These are phyloP conservation scores for Panaeolus cyanescens DNA, from an alignment of 768 basidiomycete species.

Conservation along the genomic window DNA sequence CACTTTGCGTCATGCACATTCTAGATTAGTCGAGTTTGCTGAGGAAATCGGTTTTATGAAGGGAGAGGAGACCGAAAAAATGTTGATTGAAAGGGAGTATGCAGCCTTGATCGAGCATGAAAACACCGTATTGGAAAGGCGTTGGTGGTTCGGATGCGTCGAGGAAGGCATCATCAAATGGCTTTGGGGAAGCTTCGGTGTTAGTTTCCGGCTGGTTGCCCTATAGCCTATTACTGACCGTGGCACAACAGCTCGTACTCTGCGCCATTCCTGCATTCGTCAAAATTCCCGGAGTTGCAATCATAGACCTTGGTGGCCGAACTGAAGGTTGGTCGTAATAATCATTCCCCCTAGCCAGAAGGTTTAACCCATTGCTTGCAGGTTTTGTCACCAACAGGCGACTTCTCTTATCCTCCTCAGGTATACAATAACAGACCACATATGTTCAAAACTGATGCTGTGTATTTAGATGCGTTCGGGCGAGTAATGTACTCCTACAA, in stretches of 20 bases:
- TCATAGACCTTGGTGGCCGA: slow-evolving; percentile 76
- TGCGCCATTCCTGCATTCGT: slow-evolving; percentile 96
- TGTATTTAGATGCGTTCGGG: slow-evolving; percentile 79
- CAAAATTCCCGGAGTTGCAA: slow-evolving; percentile 70
- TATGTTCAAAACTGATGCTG: slow-evolving; percentile 4
- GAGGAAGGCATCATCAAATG: slow-evolving; percentile 98
- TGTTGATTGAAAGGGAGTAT: slow-evolving; percentile 88
- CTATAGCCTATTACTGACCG: background rate
- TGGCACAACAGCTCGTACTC: slow-evolving; percentile 59
- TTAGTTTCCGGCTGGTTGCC: slow-evolving; percentile 35
- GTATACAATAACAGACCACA: slow-evolving; percentile 31
- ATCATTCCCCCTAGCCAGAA: too few relatives aligned
- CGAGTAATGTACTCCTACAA: slow-evolving; percentile 98
- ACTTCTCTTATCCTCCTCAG: slow-evolving; percentile 83
- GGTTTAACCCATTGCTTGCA: slow-evolving; percentile 27
- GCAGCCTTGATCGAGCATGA: slow-evolving; percentile 84
- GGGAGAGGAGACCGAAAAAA: slow-evolving; percentile 89
- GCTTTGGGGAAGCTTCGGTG: slow-evolving; percentile 95
- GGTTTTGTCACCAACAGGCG: slow-evolving; percentile 97
- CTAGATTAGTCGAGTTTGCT: slow-evolving; percentile 84
- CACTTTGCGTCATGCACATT: slow-evolving; percentile 88
- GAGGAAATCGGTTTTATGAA: slow-evolving; percentile 90
- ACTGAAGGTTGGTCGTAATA: slow-evolving; percentile 72
- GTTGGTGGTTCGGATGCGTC: slow-evolving; percentile 89
- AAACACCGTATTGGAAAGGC: slow-evolving; percentile 72